These are phyloP conservation scores for Trichoderma arundinaceum DNA, from an alignment of 2,329 filamentous ascomycete genomes.

Conservation along the genomic window DNA sequence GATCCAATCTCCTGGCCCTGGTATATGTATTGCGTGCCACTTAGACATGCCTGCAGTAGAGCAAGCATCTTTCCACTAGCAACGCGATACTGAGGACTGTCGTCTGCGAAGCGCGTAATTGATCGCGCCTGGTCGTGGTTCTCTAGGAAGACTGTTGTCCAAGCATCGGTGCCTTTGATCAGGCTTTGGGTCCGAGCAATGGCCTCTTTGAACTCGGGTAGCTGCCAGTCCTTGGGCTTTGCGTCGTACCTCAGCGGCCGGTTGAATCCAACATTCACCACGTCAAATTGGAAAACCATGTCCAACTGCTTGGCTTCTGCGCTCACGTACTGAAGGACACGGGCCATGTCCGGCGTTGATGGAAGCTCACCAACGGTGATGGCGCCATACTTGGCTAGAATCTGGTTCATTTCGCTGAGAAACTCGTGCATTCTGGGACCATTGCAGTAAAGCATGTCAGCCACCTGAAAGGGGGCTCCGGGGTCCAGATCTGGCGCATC, in stretches of 20 bases:
- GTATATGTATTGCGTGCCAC: constrained; percentile 69
- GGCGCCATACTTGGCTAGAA: constrained; percentile 66
- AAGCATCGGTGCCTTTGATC: constrained; percentile 60
- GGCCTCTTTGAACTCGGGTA: constrained; percentile 56
- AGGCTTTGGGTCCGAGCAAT: constrained; percentile 58
- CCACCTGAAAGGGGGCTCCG: constrained; percentile 57
- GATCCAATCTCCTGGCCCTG: constrained; percentile 72
- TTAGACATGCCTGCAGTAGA: constrained; percentile 56
- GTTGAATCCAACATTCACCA: constrained; percentile 65
- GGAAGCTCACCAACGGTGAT: constrained; percentile 75
- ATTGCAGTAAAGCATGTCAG: constrained; percentile 65
- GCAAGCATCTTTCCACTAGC: constrained; percentile 64
- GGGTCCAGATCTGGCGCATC: constrained; percentile 62
- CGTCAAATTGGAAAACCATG: constrained; percentile 73
- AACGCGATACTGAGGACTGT: constrained; percentile 54
- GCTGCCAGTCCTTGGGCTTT: constrained; percentile 50
- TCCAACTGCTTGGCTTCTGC: constrained; percentile 64
- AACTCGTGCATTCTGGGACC: constrained; percentile 73
- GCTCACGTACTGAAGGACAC: constrained; percentile 65
- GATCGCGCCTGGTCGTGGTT: constrained; percentile 69
- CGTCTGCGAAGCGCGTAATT: constrained; percentile 60
- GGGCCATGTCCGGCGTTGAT: constrained; percentile 61
- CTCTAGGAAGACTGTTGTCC: constrained; percentile 69
- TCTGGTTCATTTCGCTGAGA: constrained; percentile 66
- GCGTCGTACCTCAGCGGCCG: constrained; percentile 59